Evolutionary conservation across 2,329 filamentous ascomycete species (phyloP).

Genomic region (Curvularia sp.): DNA sequence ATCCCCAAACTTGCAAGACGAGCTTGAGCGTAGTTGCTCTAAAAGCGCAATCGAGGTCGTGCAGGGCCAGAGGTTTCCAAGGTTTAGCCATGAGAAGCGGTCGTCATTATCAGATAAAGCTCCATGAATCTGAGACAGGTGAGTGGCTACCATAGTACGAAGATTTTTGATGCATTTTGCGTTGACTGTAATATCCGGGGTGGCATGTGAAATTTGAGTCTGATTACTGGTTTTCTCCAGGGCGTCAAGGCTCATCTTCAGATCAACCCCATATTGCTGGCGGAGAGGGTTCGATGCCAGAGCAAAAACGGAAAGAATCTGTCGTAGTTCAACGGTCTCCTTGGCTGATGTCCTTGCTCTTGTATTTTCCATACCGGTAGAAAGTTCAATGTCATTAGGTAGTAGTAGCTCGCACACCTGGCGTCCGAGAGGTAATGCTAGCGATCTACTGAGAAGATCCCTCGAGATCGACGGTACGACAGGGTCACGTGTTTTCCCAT

Average conservation of each 20-base stretch:
- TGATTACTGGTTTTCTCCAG: constrained; percentile 33
- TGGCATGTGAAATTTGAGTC: constrained; percentile 14
- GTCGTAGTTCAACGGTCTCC: constrained; percentile 29
- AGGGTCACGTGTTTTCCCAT: constrained; percentile 16
- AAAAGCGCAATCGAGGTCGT: constrained; percentile 54
- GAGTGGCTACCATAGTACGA: constrained; percentile 20
- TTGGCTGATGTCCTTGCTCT: constrained; percentile 7
- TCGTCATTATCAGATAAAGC: constrained; percentile 26
- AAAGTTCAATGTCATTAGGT: background rate
- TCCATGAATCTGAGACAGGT: constrained; percentile 20
- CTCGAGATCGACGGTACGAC: constrained; percentile 18
- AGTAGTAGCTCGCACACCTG: background rate
- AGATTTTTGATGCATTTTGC: constrained; percentile 16
- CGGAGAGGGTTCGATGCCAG: constrained; percentile 45
- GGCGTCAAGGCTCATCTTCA: constrained; percentile 39
- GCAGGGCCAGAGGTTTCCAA: constrained; percentile 56
- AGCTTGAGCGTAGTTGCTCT: constrained; percentile 55
- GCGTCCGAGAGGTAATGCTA: constrained; percentile 2
- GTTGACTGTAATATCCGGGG: constrained; percentile 9
- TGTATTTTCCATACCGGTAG: constrained; percentile 1
- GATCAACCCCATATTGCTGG: constrained; percentile 48
- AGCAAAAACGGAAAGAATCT: constrained; percentile 44
- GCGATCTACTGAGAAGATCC: constrained; percentile 21
- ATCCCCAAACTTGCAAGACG: constrained; percentile 34
- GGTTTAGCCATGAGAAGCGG: constrained; percentile 51